Evolutionary conservation across 2,329 filamentous ascomycete genomes (phyloP).

Genomic region (Xylaria polymorpha): DNA sequence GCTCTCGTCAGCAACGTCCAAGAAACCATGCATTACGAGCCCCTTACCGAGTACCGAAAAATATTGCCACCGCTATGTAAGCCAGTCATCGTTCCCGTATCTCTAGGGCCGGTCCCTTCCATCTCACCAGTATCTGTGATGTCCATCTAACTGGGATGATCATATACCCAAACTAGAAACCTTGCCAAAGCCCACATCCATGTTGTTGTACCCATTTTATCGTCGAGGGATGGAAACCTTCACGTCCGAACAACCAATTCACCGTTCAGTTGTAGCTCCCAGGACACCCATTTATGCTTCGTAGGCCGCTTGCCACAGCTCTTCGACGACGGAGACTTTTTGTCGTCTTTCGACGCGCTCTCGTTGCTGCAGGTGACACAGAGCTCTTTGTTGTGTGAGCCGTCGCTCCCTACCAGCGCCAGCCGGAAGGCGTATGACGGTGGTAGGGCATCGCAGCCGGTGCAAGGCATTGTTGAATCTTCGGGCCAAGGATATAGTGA

Average conservation of each 20-base stretch:
- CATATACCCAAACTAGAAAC: too few relatives aligned
- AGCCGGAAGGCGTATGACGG: slow-evolving; percentile 35
- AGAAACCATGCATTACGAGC: too few relatives aligned
- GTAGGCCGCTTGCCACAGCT: slow-evolving; percentile 13
- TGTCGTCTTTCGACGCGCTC: slow-evolving; percentile 13
- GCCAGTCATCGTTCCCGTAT: not conserved
- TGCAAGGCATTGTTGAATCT: slow-evolving; percentile 32
- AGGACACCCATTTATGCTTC: slow-evolving; percentile 37
- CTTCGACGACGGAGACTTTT: slow-evolving; percentile 9
- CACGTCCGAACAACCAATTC: slow-evolving; percentile 32
- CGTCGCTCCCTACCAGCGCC: slow-evolving; percentile 23
- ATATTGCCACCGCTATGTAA: not conserved
- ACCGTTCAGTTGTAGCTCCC: slow-evolving; percentile 34
- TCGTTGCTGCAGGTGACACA: slow-evolving; percentile 23
- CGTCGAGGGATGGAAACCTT: not conserved
- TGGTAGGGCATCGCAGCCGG: slow-evolving; percentile 33
- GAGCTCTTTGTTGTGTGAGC: slow-evolving; percentile 28
- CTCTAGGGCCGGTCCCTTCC: not conserved
- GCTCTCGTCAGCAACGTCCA: slow-evolving; percentile 1
- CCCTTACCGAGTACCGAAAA: slow-evolving; percentile 1
- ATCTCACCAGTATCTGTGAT: not conserved
- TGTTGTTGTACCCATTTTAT: not conserved
- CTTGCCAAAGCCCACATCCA: not conserved
- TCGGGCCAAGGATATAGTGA: not conserved
- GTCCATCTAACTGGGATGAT: too few relatives aligned